Evolutionary conservation across 305 asterid species (phyloP).

Genomic region (Fraxinus xanthoxyloides): DNA sequence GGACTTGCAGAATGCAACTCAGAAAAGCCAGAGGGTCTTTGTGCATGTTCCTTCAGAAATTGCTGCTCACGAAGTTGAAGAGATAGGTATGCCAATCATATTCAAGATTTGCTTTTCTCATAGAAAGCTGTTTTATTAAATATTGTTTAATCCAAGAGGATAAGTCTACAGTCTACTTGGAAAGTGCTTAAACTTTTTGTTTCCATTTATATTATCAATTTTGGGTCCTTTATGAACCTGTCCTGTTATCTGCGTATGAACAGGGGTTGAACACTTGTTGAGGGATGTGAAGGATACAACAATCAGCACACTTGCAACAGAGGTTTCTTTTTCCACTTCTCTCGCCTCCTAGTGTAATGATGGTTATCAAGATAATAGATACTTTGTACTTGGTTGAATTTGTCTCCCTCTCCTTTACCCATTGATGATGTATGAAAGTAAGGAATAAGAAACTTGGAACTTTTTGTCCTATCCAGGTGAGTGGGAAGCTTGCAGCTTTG

Average conservation of each 20-base stretch:
- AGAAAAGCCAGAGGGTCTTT: conserved; percentile 89
- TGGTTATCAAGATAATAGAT: not conserved
- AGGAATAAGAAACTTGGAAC: not conserved
- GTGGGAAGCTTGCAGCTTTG: conserved; percentile 89
- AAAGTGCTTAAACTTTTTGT: not conserved
- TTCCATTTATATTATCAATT: not conserved
- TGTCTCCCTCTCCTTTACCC: not conserved
- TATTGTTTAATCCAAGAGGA: not conserved
- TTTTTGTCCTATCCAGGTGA: conserved; percentile 52
- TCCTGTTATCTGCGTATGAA: conserved; percentile 22
- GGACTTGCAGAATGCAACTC: conserved; percentile 83
- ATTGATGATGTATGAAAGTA: not conserved
- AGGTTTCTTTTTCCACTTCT: conserved; percentile 41
- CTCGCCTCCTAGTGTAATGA: not conserved
- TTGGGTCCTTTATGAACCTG: conserved; percentile 6
- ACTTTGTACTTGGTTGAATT: not conserved
- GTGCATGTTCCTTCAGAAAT: conserved; percentile 92
- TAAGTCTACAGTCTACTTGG: not conserved
- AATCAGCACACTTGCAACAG: conserved; percentile 92
- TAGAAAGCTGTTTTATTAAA: not conserved
- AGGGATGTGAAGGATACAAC: conserved; percentile 96
- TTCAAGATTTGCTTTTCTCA: not conserved
- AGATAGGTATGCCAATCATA: conserved; percentile 59
- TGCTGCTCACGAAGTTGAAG: conserved; percentile 97
- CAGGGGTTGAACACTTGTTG: conserved; percentile 93